Percentiles rank a stretch among this genome's conserved stretches.
Evolutionary conservation across 148 eudicot species (phyloP).

Genomic region (Polygonum maritimum): DNA sequence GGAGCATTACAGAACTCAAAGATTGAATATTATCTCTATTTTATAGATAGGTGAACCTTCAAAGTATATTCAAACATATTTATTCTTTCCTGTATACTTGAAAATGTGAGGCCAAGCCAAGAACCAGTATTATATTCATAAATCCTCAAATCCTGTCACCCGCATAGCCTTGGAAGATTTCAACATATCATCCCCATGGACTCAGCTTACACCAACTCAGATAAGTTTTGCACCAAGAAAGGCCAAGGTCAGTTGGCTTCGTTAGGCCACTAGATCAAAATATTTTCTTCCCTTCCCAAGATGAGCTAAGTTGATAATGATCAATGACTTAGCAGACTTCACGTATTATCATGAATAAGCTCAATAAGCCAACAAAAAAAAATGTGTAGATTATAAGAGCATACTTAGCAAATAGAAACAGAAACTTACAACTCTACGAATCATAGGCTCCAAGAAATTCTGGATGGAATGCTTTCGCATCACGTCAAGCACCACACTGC

Average conservation of each 20-base stretch:
- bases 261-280: not conserved
- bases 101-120: not conserved
- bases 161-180: not conserved
- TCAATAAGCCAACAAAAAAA: not conserved
- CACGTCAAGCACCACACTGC: constrained; percentile 52
- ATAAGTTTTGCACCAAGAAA: not conserved
- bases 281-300: not conserved
- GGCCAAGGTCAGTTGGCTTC: not conserved
- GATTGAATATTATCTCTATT: not conserved
- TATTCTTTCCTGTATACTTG: not conserved
- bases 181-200: not conserved
- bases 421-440: constrained; percentile 65
- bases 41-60: not conserved
- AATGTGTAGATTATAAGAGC: not conserved
- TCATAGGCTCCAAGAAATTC: constrained; percentile 34
- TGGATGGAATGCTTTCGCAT: constrained; percentile 38
- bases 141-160: not conserved
- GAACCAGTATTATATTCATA: too few species aligned
- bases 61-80: not conserved
- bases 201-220: not conserved
- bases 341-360: not conserved
- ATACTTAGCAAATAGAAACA: not conserved
- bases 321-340: not conserved
- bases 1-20: not conserved
- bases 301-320: not conserved